Conservation (phyloP, 1,284 basidiomycete genomes). For the Hymenochaete sp. region DNA sequence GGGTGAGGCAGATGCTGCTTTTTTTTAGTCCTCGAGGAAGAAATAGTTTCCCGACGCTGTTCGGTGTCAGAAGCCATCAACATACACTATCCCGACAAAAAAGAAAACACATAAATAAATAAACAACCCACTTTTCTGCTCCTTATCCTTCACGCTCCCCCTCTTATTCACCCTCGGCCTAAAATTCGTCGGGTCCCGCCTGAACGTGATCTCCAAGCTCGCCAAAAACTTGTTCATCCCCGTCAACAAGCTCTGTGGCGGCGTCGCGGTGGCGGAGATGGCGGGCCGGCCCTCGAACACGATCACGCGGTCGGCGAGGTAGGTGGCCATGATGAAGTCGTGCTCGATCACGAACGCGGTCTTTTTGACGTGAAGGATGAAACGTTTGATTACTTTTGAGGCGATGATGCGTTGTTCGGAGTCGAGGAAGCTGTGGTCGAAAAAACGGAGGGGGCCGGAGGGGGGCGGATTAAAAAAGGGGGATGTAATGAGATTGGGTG, state of each 20-base stretch:
- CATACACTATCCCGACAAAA: constrained; percentile 1
- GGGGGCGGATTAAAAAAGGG: neutral
- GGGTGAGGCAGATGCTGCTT: neutral
- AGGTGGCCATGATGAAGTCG: constrained; percentile 97
- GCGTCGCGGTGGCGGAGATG: constrained; percentile 73
- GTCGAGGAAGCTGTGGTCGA: constrained; percentile 69
- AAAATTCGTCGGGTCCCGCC: constrained; percentile 92
- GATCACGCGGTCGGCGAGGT: constrained; percentile 94
- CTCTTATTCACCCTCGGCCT: constrained; percentile 91
- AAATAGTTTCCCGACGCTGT: constrained; percentile 76
- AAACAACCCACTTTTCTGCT: constrained; percentile 72
- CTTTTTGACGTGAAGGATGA: constrained; percentile 90
- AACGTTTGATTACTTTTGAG: constrained; percentile 93
- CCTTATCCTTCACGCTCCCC: constrained; percentile 86
- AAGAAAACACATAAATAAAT: constrained; percentile 3
- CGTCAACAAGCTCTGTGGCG: constrained; percentile 78
- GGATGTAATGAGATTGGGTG: constrained; percentile 1
- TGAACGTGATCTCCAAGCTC: constrained; percentile 90
- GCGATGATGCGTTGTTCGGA: constrained; percentile 98
- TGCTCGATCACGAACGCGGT: constrained; percentile 97
- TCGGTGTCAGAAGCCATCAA: constrained; percentile 5
- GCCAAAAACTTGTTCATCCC: constrained; percentile 93
- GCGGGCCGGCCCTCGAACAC: constrained; percentile 88
- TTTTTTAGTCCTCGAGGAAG: constrained; percentile 61
- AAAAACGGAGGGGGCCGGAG: constrained; percentile 4